Evolutionary conservation across 768 basidiomycete genomes (phyloP), one percentile per base, ranked within the genome.

Genomic region (Galerina marginata): DNA sequence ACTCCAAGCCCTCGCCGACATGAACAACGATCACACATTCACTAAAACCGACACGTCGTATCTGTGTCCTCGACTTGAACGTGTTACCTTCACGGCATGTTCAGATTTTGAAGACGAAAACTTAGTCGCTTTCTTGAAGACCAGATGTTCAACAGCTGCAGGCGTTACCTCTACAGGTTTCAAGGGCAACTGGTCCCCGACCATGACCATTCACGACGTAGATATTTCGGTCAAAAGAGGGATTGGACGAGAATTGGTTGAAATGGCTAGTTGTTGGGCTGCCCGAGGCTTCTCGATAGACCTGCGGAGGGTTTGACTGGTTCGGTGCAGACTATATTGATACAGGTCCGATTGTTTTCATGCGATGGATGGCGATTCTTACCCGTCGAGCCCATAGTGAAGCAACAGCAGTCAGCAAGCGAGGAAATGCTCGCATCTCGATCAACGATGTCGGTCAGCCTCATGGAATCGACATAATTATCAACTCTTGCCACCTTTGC

Each of bases 1-100:
- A n/a, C 51, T 67, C 6, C 36, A 43, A 3, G 44, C 61, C 0
- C 66, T 67, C 26, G 60, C 66, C n/a, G 14, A 52, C 20, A 29
- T 51, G 15, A 52, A 55, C 11, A 14, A 6, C 37, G 9, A 50
- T 37, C 15, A 33, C 12, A 0, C 39, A 9, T 0, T 7, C 12
- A 4, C 43, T 36, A 44, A 33, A 45, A 3, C 38, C 25, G n/a
- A 33, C 9, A 33, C 29, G 1, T 33, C 51, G 25, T 53, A 53
- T 16, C 29, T 62, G 33, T 65, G 64, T 39, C 59, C 64, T 33
- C 42, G 36, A 7, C 59, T 65, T 1, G 37, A 56, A 40, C 15
- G 14, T 7, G 39, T 65, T 2, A 46, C 36, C 6, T 49, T 65
- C 4, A 23, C 9, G 9, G 51, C 56, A 25, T 65, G 61, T 16